These are phyloP conservation scores for Pouteria campechiana DNA, from an alignment of 179 eudicot genomes.

Conservation along the genomic window DNA sequence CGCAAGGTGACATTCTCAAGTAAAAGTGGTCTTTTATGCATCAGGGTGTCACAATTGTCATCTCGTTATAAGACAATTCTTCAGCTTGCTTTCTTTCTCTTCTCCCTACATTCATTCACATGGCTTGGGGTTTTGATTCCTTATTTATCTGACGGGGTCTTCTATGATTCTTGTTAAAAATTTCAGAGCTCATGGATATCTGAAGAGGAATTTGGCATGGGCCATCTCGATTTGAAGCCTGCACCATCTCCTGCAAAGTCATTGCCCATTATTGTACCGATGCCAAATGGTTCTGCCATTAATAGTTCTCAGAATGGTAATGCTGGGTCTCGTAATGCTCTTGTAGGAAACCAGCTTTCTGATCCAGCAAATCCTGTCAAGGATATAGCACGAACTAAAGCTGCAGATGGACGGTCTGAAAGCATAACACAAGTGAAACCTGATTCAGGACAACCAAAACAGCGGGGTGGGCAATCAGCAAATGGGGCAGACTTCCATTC, in stretches of 20 bases:
- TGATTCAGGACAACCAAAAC: conserved; percentile 26
- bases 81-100: background rate
- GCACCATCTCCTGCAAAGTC: conserved; percentile 52
- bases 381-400: conserved; percentile 37
- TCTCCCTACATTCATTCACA: background rate
- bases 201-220: conserved; percentile 99
- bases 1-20: conserved; percentile 48
- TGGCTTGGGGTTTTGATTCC: background rate
- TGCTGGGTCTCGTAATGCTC: conserved; percentile 35
- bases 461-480: conserved; percentile 27
- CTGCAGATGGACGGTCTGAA: conserved; percentile 46
- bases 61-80: background rate
- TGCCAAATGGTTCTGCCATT: conserved; percentile 26
- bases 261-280: conserved; percentile 19
- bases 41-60: background rate
- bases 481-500: conserved; percentile 42
- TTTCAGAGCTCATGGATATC: conserved; percentile 89
- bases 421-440: conserved; percentile 24
- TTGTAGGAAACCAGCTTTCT: conserved; percentile 37
- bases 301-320: conserved; percentile 32
- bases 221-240: conserved; percentile 76
- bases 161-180: background rate
- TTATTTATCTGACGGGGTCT: background rate
- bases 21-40: background rate
- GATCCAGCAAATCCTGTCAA: conserved; percentile 41